phyloP scores from a whole-genome alignment of 1,284 basidiomycete species.

The Chalciporus sp. region DNA sequence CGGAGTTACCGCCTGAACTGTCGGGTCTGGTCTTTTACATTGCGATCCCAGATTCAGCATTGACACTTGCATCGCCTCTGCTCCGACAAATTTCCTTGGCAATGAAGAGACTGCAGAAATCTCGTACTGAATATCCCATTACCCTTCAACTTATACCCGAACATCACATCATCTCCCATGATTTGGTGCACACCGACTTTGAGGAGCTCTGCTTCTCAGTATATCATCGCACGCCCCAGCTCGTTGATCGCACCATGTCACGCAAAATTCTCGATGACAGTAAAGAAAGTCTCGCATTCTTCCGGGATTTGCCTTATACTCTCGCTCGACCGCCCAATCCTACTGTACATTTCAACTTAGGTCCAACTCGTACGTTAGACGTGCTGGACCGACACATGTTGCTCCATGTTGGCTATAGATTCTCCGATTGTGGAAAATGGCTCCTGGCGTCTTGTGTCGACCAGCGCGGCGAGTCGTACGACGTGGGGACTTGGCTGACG shows the following conservation, averaged over 20 bases:
- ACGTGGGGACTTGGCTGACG: slow-evolving; percentile 65
- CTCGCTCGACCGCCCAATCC: slow-evolving; percentile 52
- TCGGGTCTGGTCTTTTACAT: slow-evolving; percentile 66
- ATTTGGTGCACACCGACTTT: slow-evolving; percentile 24
- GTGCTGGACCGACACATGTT: slow-evolving; percentile 70
- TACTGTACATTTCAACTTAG: slow-evolving; percentile 49
- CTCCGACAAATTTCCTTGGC: slow-evolving; percentile 68
- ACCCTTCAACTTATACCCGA: slow-evolving; percentile 75
- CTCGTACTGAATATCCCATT: slow-evolving; percentile 45
- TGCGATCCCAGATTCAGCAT: slow-evolving; percentile 56
- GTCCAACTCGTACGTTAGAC: slow-evolving; percentile 55
- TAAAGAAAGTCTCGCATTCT: slow-evolving; percentile 46
- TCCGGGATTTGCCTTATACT: slow-evolving; percentile 67
- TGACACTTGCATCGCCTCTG: slow-evolving; percentile 58
- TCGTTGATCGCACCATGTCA: slow-evolving; percentile 61
- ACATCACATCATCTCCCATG: slow-evolving; percentile 45
- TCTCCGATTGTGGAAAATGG: slow-evolving; percentile 71
- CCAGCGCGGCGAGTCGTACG: slow-evolving; percentile 73
- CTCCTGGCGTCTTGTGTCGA: slow-evolving; percentile 74
- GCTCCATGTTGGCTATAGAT: slow-evolving; percentile 73
- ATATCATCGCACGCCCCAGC: slow-evolving; percentile 68
- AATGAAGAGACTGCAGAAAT: slow-evolving; percentile 55
- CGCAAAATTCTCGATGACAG: slow-evolving; percentile 48
- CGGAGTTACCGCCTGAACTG: slow-evolving; percentile 42
- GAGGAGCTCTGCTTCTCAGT: slow-evolving; percentile 56